Evolutionary conservation across 1,139 yeast species (phyloP), one percentile per base, ranked within the genome.

Genomic region (Geotrichum cucujoidarum): DNA sequence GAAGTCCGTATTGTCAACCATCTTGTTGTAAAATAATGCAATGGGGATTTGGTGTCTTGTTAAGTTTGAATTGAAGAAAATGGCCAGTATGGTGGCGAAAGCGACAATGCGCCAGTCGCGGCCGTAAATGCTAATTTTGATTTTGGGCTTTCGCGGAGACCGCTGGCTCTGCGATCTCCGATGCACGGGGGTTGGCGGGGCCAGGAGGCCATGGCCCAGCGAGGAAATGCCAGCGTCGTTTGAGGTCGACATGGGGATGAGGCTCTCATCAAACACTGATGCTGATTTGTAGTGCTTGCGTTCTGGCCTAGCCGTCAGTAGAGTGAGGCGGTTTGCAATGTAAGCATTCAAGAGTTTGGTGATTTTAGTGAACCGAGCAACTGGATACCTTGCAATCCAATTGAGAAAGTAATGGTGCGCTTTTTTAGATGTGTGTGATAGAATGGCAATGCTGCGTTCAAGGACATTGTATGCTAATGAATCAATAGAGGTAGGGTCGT

Each of bases 91-190:
- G 27, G 75, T 69, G 1, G 85, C 80, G 0, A 89, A 88, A 0
- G 88, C 74, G 40, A 75, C 71, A 25, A 89, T 70, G 55, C 82
- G 88, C 96, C 97, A 90, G 60, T 87, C 90, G 50, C 76, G 74
- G 0, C 86, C 82, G 63, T 90, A 92, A 56, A 78, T 81, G 40
- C 75, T 76, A 2, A 81, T 62, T 20, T 17, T 17, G 27, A 35
- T 20, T 21, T 21, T 35, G 25, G 22, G 8, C 22, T 27, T 22
- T 25, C 14, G 27, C 32, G 32, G 13, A 18, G 35, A 13, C 24
- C 30, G 20, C 36, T 16, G 46, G 33, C 32, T 34, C 6, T 20
- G 29, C 2, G 33, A 7, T 16, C 33, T 13, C 17, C 33, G n/a
- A 11, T 11, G 30, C 10, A 11, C n/a, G n/a, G 10, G n/a, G 10